Base-by-base conservation (phyloP, 2,329 filamentous ascomycete genomes). In the Trichoderma harzianum region DNA sequence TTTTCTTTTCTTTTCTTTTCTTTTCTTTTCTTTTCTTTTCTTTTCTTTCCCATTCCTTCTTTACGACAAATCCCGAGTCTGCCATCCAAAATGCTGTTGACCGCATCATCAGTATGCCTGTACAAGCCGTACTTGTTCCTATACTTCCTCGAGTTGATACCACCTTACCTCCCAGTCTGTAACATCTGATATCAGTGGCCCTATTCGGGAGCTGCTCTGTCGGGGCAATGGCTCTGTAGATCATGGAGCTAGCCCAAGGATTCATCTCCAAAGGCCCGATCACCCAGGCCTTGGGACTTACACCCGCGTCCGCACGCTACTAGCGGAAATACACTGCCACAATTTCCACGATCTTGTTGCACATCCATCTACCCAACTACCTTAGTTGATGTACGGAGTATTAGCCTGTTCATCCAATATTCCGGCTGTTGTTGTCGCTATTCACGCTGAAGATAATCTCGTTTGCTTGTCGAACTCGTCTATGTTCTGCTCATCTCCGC, bases 251-350 rank as follows among this genome's bases (percentile, higher is more conserved):
- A 53, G 21, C 47, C 18, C 36, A 24, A n/a, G 16, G 11, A 39
- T 18, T 63, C 68, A 70, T 43, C 24, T 67, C 58, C 26, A 36
- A 70, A 63, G 43, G 68, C 21, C 64, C 64, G 51, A 58, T 67
- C 32, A 39, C 64, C 51, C 21, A 24, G 24, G 6, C 10, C 6
- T n/a, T 43, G 14, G 14, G 53, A 57, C 47, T 53, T 32, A 60
- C 10, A 60, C 18, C 28, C 30, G 43, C 63, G 63, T 66, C 63
- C 63, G 63, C 63, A 21, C 63, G 43, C 63, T 34, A 66, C 14
- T 36, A 36, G 5, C 63, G 63, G 63, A 32, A 43, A 55, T 66
- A 55, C 8, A 12, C 18, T 32, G 57, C 57, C 32, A 5, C 57
- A 65, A 16, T 32, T 12, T 26, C 30, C 43, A 30, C 39, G 16